A percentile compares a stretch with the other conserved stretches of the same genome.
Conservation (phyloP, 164 flowering plant species). For the Macadamia integrifolia region DNA sequence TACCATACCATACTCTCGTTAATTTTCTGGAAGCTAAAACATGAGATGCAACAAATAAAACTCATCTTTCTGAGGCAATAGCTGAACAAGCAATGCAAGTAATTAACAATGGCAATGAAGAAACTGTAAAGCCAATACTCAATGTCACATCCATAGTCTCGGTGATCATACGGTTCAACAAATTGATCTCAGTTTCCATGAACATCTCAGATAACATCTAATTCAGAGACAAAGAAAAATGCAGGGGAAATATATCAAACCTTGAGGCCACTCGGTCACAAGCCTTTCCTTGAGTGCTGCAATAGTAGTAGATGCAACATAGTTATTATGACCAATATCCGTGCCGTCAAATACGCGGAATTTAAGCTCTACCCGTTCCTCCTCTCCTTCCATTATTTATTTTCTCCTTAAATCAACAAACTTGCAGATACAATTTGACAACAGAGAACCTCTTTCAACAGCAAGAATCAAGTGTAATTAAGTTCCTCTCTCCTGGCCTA, state of each 20-base stretch:
- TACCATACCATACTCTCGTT: no score
- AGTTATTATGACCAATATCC: constrained; percentile 33
- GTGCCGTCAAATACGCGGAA: constrained; percentile 47
- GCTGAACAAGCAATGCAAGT: not conserved
- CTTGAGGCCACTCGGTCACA: constrained; percentile 39
- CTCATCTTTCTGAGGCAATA: no score
- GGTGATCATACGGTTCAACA: not conserved
- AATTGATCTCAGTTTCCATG: not conserved
- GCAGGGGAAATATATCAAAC: constrained; percentile 10
- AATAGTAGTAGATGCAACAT: constrained; percentile 26
- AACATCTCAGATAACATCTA: not conserved
- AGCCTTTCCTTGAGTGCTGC: constrained; percentile 32
- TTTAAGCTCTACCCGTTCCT: constrained; percentile 38
- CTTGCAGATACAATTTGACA: constrained; percentile 6
- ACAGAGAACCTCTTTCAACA: constrained; percentile 5
- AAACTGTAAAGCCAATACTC: not conserved
- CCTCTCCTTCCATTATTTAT: constrained; percentile 33
- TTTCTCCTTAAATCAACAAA: not conserved
- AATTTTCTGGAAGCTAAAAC: no score
- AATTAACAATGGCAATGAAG: not conserved
- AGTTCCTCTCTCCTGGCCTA: constrained; percentile 11
- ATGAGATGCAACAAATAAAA: no score
- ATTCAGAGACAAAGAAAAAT: not conserved
- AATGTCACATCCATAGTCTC: not conserved
- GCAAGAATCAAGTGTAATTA: not conserved